phyloP scores from a whole-genome alignment of 768 basidiomycete species.

The Mrakia hoshinonis region DNA sequence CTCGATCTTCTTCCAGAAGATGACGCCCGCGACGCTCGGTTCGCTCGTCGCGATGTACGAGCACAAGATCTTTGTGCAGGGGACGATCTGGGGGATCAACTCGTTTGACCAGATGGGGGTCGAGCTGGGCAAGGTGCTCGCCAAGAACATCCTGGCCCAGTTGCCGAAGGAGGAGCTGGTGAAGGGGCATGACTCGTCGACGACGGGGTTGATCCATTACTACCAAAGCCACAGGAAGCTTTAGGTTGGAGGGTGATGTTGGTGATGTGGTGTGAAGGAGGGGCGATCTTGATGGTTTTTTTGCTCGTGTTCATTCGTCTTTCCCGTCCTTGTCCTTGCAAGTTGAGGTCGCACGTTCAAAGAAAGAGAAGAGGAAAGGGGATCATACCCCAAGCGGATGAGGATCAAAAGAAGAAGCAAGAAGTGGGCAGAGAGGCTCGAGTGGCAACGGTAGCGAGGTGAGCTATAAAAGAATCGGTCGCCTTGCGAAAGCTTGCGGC shows the following conservation, averaged over 20 bases:
- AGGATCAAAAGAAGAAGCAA: too few relatives aligned
- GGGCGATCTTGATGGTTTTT: not conserved
- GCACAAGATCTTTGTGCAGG: constrained; percentile 98
- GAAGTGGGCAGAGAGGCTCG: too few relatives aligned
- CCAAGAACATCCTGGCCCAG: constrained; percentile 88
- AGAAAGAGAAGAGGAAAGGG: too few relatives aligned
- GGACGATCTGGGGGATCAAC: constrained; percentile 97
- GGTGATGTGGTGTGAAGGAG: not conserved
- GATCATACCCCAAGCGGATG: too few relatives aligned
- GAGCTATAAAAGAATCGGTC: too few relatives aligned
- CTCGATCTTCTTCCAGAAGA: constrained; percentile 84
- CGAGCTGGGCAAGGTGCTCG: constrained; percentile 53
- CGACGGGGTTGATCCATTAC: constrained; percentile 91
- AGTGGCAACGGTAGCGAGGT: too few relatives aligned
- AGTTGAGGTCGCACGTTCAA: too few relatives aligned
- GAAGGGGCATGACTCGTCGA: constrained; percentile 83
- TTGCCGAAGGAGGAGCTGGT: constrained; percentile 56
- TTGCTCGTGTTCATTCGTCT: not conserved
- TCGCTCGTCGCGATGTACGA: constrained; percentile 86
- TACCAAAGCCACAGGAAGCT: constrained; percentile 71
- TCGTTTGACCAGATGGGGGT: constrained; percentile 97
- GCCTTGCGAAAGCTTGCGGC: too few relatives aligned
- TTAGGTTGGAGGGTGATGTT: not conserved
- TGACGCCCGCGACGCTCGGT: constrained; percentile 85
- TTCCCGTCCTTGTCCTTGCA: too few relatives aligned